Evolutionary conservation across 257 asterid species (phyloP).

Genomic region (Catharanthus roseus): DNA sequence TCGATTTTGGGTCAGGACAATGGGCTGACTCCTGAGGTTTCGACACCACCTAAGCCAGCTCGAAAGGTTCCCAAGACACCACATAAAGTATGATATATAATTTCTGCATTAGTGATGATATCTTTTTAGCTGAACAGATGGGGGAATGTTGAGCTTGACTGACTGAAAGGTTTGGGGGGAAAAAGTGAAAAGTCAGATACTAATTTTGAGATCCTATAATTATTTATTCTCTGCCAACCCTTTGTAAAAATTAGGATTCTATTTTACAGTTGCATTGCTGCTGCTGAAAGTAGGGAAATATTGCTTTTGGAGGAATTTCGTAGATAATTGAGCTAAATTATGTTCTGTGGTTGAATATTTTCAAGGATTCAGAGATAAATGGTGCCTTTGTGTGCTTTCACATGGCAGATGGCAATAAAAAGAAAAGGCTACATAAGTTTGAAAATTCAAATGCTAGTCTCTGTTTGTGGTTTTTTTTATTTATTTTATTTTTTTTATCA

Average conservation of each 20-base stretch:
- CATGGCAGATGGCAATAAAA: not conserved
- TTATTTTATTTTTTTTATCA: too few relatives aligned
- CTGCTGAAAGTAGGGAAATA: not conserved
- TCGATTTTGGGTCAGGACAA: slow-evolving; percentile 64
- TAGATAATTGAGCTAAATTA: not conserved
- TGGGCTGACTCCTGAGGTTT: slow-evolving; percentile 45
- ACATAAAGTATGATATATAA: slow-evolving; percentile 55
- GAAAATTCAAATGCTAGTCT: not conserved
- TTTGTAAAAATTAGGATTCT: too few relatives aligned
- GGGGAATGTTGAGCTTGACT: not conserved
- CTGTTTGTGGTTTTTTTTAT: too few relatives aligned
- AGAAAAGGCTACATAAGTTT: not conserved
- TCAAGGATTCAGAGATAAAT: not conserved
- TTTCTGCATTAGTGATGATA: not conserved
- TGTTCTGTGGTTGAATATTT: not conserved
- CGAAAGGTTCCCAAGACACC: slow-evolving; percentile 98
- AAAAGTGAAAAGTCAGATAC: not conserved
- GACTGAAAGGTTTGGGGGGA: not conserved
- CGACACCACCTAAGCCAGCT: slow-evolving; percentile 87
- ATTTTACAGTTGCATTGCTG: not conserved
- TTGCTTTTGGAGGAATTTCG: not conserved
- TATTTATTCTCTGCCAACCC: not conserved
- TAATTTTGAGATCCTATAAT: not conserved
- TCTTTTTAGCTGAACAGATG: not conserved
- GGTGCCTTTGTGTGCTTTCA: not conserved